These are phyloP conservation scores for Calonectria multiphialidica DNA, from an alignment of 2,329 filamentous ascomycete genomes.

Conservation along the genomic window DNA sequence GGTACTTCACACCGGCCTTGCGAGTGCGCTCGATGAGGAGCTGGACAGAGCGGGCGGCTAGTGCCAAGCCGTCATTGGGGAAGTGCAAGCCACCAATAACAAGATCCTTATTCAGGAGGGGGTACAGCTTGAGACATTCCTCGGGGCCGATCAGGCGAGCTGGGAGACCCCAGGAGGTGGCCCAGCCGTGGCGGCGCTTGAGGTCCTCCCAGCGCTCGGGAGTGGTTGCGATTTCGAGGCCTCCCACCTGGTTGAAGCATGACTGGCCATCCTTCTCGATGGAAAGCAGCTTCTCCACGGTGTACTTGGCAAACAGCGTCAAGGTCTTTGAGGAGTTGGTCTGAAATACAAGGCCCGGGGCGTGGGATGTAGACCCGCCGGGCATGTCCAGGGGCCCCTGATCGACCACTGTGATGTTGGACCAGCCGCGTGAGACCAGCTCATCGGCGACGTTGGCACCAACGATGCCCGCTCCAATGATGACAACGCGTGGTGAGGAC, in stretches of 20 bases:
- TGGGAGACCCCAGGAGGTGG: conserved; percentile 71
- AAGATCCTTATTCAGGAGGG: conserved; percentile 63
- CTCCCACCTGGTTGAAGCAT: conserved; percentile 74
- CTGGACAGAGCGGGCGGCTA: conserved; percentile 72
- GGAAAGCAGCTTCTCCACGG: conserved; percentile 69
- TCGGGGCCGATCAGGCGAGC: conserved; percentile 63
- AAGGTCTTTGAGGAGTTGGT: conserved; percentile 69
- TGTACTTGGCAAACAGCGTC: conserved; percentile 71
- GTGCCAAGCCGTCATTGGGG: conserved; percentile 70
- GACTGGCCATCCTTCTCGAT: conserved; percentile 51
- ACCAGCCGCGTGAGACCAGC: conserved; percentile 72
- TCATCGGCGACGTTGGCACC: conserved; percentile 74
- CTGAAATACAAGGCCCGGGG: conserved; percentile 74
- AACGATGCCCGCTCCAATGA: conserved; percentile 63
- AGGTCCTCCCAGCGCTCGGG: conserved; percentile 69
- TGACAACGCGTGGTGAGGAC: conserved; percentile 49
- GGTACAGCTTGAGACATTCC: conserved; percentile 66
- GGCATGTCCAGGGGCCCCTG: conserved; percentile 73
- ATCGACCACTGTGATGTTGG: conserved; percentile 72
- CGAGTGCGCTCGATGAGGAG: conserved; percentile 69
- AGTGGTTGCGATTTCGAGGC: conserved; percentile 72
- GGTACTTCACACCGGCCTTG: conserved; percentile 69
- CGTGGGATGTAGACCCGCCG: conserved; percentile 75
- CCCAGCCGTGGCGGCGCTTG: conserved; percentile 72
- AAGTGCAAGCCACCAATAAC: conserved; percentile 71